phyloP scores from a whole-genome alignment of 192 early-diverging fungal genomes.

The Phlyctochytrium arcticum region DNA sequence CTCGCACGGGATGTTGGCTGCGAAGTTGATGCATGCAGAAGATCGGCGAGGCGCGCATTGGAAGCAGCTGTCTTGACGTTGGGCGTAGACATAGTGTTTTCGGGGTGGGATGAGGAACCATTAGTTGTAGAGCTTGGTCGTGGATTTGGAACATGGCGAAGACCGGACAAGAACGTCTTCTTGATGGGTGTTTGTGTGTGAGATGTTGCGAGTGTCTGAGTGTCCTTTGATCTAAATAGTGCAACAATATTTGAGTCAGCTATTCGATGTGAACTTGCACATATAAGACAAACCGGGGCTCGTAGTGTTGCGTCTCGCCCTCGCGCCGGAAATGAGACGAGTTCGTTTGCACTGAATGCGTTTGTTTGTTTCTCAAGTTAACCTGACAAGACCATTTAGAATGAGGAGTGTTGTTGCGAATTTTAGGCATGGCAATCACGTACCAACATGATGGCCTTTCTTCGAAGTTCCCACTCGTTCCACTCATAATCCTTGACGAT shows the following conservation, averaged over 20 bases:
- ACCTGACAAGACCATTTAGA: slow-evolving; percentile 21
- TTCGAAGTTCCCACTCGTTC: slow-evolving; percentile 60
- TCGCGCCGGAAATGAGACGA: slow-evolving; percentile 46
- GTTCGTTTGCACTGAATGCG: slow-evolving; percentile 51
- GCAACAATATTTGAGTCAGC: too few species aligned
- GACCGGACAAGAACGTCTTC: slow-evolving; percentile 40
- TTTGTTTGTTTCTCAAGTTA: slow-evolving; percentile 53
- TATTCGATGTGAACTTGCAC: background rate
- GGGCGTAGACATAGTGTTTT: too few species aligned
- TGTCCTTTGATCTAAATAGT: slow-evolving; percentile 25
- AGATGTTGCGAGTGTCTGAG: slow-evolving; percentile 41
- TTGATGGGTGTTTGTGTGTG: slow-evolving; percentile 36
- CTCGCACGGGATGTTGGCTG: too few species aligned
- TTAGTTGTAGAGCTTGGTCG: too few species aligned
- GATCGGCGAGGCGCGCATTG: too few species aligned
- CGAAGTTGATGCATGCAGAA: too few species aligned
- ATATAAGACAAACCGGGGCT: slow-evolving; percentile 38
- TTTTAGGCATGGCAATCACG: background rate
- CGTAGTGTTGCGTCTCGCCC: slow-evolving; percentile 56
- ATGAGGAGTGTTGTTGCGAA: background rate
- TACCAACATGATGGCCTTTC: slow-evolving; percentile 54
- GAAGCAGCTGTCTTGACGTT: too few species aligned
- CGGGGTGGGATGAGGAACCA: background rate
- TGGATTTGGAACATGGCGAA: slow-evolving; percentile 32
- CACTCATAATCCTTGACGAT: slow-evolving; percentile 54